Conservation (phyloP, 495 filamentous ascomycete species). For the Emericellopsis terricola region DNA sequence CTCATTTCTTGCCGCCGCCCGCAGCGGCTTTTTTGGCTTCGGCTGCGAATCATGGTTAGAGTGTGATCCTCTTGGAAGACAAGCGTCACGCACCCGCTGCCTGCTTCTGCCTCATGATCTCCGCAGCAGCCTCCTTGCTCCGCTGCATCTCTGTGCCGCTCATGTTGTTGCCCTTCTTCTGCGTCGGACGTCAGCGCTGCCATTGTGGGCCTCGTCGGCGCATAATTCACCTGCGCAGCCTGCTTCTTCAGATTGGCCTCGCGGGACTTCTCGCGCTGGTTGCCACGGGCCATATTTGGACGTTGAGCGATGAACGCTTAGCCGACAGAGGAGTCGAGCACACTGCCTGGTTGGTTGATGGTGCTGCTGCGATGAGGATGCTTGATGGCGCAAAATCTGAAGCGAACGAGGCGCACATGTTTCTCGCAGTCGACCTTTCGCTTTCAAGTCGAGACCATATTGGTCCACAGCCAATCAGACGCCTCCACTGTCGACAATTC, state of each 20-base stretch:
- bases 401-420: background rate
- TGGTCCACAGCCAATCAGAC: conserved; percentile 1
- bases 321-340: no score
- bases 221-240: conserved; percentile 29
- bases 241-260: conserved; percentile 58
- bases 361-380: background rate
- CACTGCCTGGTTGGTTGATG: background rate
- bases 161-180: conserved; percentile 45
- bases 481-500: background rate
- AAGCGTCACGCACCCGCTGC: conserved; percentile 61
- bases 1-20: no score
- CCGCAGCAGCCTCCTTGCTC: conserved; percentile 58
- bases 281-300: conserved; percentile 74
- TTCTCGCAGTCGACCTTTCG: background rate
- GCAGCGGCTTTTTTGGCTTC: no score
- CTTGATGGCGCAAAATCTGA: background rate
- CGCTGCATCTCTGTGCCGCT: conserved; percentile 51
- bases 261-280: conserved; percentile 80
- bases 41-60: no score
- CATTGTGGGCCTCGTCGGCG: conserved; percentile 1
- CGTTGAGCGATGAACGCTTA: no score
- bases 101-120: conserved; percentile 86
- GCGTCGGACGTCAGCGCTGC: conserved; percentile 7
- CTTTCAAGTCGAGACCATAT: background rate
- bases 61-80: no score